Percentiles rank a stretch among this genome's conserved stretches.
Conservation (phyloP, 331 rosid species). For the Spiraea crenata region DNA sequence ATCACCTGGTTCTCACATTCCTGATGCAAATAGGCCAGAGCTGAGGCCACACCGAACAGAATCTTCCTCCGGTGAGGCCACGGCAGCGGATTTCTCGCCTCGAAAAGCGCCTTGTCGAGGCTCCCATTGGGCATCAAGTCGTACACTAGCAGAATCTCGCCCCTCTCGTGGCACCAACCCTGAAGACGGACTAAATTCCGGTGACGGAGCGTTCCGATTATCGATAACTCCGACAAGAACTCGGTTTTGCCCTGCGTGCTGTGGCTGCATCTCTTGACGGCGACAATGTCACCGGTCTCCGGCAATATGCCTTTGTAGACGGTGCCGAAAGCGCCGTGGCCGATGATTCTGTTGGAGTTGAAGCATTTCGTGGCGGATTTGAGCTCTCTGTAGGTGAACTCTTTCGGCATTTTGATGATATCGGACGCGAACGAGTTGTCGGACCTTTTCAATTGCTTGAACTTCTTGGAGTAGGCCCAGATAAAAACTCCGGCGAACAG, state of each 20-base stretch:
- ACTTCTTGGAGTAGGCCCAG: conserved; percentile 68
- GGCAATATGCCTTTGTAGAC: conserved; percentile 69
- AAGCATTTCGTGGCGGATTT: conserved; percentile 67
- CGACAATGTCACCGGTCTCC: conserved; percentile 68
- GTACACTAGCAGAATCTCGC: conserved; percentile 75
- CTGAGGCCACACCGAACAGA: conserved; percentile 77
- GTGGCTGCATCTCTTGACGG: conserved; percentile 77
- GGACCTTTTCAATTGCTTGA: conserved; percentile 43
- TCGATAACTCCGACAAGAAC: conserved; percentile 69
- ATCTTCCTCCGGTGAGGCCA: conserved; percentile 69
- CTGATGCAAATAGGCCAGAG: conserved; percentile 76
- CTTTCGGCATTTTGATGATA: conserved; percentile 68
- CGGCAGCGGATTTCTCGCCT: conserved; percentile 53
- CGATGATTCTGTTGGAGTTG: conserved; percentile 59
- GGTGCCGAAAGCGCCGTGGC: conserved; percentile 80
- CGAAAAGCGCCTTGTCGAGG: conserved; percentile 75
- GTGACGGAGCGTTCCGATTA: conserved; percentile 80
- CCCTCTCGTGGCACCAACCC: conserved; percentile 90
- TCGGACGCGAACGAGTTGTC: conserved; percentile 55
- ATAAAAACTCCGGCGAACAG: conserved; percentile 65
- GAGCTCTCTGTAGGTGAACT: conserved; percentile 62
- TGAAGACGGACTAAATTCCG: conserved; percentile 72
- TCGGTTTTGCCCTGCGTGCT: conserved; percentile 64
- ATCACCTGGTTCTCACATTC: conserved; percentile 89
- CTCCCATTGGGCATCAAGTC: conserved; percentile 90